A percentile compares a stretch with the other conserved stretches of the same genome.
These are phyloP conservation scores for Russula sp. DNA, from an alignment of 768 basidiomycete species.

Conservation along the genomic window DNA sequence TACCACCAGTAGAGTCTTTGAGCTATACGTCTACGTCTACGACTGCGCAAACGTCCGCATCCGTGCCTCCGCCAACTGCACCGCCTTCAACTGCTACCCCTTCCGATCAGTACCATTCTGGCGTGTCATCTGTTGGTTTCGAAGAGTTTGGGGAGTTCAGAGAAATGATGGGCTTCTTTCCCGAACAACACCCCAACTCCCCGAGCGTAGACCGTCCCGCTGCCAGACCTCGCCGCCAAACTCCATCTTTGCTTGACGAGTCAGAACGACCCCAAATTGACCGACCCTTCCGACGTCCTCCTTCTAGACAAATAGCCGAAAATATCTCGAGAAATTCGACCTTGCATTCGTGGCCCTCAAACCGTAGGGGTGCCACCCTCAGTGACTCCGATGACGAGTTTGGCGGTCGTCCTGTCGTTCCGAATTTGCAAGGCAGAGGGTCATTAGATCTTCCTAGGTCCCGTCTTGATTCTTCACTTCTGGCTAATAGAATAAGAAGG, in stretches of 20 bases:
- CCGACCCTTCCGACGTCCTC: constrained; percentile 7
- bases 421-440: constrained; percentile 3
- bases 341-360: constrained; percentile 3
- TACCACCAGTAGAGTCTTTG: constrained; percentile 17
- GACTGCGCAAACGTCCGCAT: background rate
- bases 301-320: constrained; percentile 3
- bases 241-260: constrained; percentile 1
- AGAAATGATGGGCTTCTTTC: constrained; percentile 16
- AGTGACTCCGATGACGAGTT: constrained; percentile 17
- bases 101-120: constrained; percentile 11
- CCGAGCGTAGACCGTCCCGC: constrained; percentile 1
- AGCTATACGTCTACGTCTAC: background rate
- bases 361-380: background rate
- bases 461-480: constrained; percentile 11
- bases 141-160: constrained; percentile 17
- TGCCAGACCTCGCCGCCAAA: constrained; percentile 12
- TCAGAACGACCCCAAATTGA: constrained; percentile 6
- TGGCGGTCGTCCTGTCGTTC: constrained; percentile 2
- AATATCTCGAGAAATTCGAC: constrained; percentile 3
- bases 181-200: constrained; percentile 5
- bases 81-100: constrained; percentile 2
- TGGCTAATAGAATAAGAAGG: constrained; percentile 16
- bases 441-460: constrained; percentile 14
- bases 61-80: background rate
- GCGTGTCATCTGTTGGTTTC: constrained; percentile 5